These are phyloP conservation scores for Amanita fuliginea DNA, from an alignment of 768 basidiomycete species.

Conservation along the genomic window DNA sequence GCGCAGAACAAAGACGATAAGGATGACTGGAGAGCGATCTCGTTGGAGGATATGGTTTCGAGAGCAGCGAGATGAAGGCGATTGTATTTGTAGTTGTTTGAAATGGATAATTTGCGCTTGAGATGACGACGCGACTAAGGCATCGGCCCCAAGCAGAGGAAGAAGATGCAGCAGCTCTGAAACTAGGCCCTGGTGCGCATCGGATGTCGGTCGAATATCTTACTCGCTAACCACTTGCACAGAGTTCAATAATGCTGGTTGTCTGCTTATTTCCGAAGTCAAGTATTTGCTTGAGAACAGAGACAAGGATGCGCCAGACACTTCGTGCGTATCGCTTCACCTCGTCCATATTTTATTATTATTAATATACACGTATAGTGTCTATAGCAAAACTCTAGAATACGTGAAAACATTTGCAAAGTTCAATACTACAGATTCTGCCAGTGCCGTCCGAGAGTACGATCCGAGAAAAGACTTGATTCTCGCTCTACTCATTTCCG, in stretches of 20 bases:
- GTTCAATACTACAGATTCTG: constrained; percentile 78
- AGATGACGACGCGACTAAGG: constrained; percentile 52
- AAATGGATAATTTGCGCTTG: neutral
- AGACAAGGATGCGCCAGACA: constrained; percentile 81
- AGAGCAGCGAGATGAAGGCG: constrained; percentile 25
- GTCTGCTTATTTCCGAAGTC: constrained; percentile 85
- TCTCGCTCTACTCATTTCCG: neutral
- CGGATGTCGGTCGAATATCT: neutral
- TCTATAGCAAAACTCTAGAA: constrained; percentile 88
- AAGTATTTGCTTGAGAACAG: constrained; percentile 83
- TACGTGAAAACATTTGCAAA: constrained; percentile 89
- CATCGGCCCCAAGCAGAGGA: constrained; percentile 62
- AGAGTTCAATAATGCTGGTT: constrained; percentile 92
- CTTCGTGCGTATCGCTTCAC: constrained; percentile 42
- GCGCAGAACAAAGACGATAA: constrained; percentile 39
- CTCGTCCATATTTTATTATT: too few species aligned
- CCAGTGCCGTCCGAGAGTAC: constrained; percentile 80
- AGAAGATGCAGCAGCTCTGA: constrained; percentile 77
- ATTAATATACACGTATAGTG: constrained; percentile 34
- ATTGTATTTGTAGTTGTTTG: neutral
- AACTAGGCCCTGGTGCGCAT: constrained; percentile 62
- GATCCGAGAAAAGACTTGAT: constrained; percentile 16
- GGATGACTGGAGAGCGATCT: constrained; percentile 64
- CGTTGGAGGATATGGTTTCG: constrained; percentile 82
- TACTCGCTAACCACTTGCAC: neutral